These are phyloP conservation scores for Epichloe elymi DNA, from an alignment of 2,329 filamentous ascomycete species.

Conservation along the genomic window DNA sequence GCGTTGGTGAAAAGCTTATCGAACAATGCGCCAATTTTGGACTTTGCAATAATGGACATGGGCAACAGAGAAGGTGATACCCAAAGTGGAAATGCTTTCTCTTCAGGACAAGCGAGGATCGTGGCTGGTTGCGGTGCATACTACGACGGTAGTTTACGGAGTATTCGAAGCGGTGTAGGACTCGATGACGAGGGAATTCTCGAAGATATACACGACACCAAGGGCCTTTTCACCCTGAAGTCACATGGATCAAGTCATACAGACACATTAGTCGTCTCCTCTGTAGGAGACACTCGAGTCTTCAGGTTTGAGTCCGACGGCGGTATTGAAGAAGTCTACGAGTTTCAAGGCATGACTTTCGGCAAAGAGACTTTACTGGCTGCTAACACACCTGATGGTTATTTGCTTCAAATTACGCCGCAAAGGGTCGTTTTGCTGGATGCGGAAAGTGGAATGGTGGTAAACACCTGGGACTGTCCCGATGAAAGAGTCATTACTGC, in stretches of 20 bases:
- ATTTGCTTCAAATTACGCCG: conserved; percentile 65
- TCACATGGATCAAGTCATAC: conserved; percentile 33
- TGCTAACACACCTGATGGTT: conserved; percentile 47
- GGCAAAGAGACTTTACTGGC: conserved; percentile 59
- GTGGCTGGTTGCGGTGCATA: conserved; percentile 88
- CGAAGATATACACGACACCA: conserved; percentile 62
- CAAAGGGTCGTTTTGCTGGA: conserved; percentile 50
- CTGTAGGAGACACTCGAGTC: conserved; percentile 69
- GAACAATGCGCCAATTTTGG: conserved; percentile 84
- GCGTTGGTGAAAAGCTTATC: conserved; percentile 52
- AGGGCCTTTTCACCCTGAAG: conserved; percentile 57
- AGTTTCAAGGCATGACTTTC: conserved; percentile 58
- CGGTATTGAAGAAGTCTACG: conserved; percentile 75
- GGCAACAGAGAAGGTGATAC: conserved; percentile 69
- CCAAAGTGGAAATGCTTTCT: conserved; percentile 72
- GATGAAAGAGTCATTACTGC: conserved; percentile 52
- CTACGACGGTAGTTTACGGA: conserved; percentile 75
- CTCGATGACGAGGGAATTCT: conserved; percentile 77
- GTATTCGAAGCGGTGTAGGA: conserved; percentile 85
- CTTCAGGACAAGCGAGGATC: conserved; percentile 84
- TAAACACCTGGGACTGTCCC: conserved; percentile 44
- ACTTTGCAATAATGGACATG: conserved; percentile 95
- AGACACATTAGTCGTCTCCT: conserved; percentile 69
- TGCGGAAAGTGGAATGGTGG: conserved; percentile 37
- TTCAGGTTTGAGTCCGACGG: conserved; percentile 65